Base-by-base conservation (phyloP, 768 basidiomycete genomes). In the Lentinula edodes region DNA sequence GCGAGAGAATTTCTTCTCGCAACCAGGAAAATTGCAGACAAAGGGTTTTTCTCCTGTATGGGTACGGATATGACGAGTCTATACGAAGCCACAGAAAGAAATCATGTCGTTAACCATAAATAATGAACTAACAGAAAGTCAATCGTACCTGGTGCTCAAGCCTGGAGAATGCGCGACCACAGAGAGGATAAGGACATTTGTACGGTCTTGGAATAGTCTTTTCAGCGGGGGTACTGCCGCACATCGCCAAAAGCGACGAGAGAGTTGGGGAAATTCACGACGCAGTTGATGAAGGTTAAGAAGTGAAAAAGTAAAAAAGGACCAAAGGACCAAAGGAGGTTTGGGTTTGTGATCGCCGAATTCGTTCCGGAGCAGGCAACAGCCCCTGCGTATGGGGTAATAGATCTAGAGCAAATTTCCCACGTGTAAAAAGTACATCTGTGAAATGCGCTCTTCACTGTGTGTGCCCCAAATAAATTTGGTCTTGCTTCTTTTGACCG, bases 41-140 rank as follows among this genome's bases (percentile, higher is more conserved):
- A 98, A 98, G 2, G 96, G 96, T 68, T 97, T 98, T 76, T 99
- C 96, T 69, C 96, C 96, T 0, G 96, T 99, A 73, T 99, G 96
- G 0, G 95, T 99, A 62, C 96, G 90, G 59, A 98, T 97, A 71
- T 99, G 96, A 64, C 96, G 89, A 18, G 96, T 99, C 93, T 98
- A 32, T 63, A 60, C 62, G 46, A 65, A 68, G 62, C 62, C 61
- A 62, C 59, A 65, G 58, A 63, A 62, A n/a, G 59, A 56, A 50
- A 52, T 57, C 12, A 46, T 60, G 3, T 52, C 16, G 32, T 34
- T 15, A 32, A 32, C 15, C 15, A 51, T 45, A 12, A 56, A 6
- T 32, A 56, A 63, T 42, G 59, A 60, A 65, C 59, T 34, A 39
- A 52, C 36, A 63, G 28, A 58, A 65, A 39, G 23, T 58, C 52